These are phyloP conservation scores for Clavaria fumosa DNA, from an alignment of 768 basidiomycete species.

Conservation along the genomic window DNA sequence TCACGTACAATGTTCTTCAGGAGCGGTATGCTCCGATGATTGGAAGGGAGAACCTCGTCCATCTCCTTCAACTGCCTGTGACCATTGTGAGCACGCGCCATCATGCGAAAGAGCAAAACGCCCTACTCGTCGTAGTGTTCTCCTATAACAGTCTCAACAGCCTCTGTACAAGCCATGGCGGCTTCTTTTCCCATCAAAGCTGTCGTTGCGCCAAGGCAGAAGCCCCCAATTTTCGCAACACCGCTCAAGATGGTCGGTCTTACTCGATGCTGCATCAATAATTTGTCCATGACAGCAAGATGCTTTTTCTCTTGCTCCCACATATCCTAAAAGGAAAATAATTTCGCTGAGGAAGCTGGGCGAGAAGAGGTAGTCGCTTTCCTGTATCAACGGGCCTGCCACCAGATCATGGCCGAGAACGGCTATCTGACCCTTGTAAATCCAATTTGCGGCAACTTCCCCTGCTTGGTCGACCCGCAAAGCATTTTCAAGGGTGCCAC, in stretches of 20 bases:
- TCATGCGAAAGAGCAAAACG: slow-evolving; percentile 4
- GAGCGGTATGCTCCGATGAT: slow-evolving; percentile 67
- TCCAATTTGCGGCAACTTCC: slow-evolving; percentile 91
- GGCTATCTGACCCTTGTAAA: slow-evolving; percentile 78
- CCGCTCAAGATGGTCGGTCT: slow-evolving; percentile 77
- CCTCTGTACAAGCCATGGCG: slow-evolving; percentile 97
- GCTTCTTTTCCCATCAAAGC: slow-evolving; percentile 84
- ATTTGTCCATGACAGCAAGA: slow-evolving; percentile 67
- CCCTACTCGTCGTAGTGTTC: slow-evolving; percentile 97
- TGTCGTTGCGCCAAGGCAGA: slow-evolving; percentile 71
- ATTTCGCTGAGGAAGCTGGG: not conserved
- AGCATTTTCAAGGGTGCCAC: slow-evolving; percentile 40
- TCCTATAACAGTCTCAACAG: slow-evolving; percentile 94
- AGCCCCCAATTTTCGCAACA: slow-evolving; percentile 76
- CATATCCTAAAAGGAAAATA: slow-evolving; percentile 56
- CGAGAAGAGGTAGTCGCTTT: slow-evolving; percentile 17
- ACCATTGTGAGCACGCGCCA: too few relatives aligned
- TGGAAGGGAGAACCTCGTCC: slow-evolving; percentile 38
- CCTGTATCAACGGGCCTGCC: slow-evolving; percentile 59
- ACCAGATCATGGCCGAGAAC: slow-evolving; percentile 46
- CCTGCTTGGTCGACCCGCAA: slow-evolving; percentile 92
- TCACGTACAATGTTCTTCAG: slow-evolving; percentile 61
- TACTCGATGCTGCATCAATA: slow-evolving; percentile 70
- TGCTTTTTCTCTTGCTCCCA: slow-evolving; percentile 96
- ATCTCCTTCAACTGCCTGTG: slow-evolving; percentile 71